phyloP scores from a whole-genome alignment of 176 grass and related monocot genomes.

The barley (Hordeum vulgare) region MorexV3_pseudomolecules_assembly NC_058520.1:553493186-553493685 shows the following conservation, averaged over 20 bases:
- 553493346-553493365: conserved; percentile 12
- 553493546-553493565: neutral
- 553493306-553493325: conserved; percentile 4
- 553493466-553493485: conserved; percentile 80
- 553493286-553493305: neutral
- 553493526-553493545: conserved; percentile 32
- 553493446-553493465: conserved; percentile 74
- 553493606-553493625: conserved; percentile 73
- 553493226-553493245: neutral
- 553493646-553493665: conserved; percentile 97
- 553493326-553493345: neutral
- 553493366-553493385: conserved; percentile 19
- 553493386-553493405: conserved; percentile 76
- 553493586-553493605: conserved; percentile 4
- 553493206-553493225: too few species aligned
- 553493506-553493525: conserved; percentile 86
- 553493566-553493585: conserved; percentile 31
- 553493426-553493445: conserved; percentile 98
- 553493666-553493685: conserved; percentile 88
- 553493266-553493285: neutral
- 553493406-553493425: conserved; percentile 98
- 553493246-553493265: neutral
- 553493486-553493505: conserved; percentile 94
- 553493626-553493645: conserved; percentile 90
- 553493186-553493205: neutral